Evolutionary conservation across 208 protist species (phyloP).

Genomic region (Leishmania martiniquensis): DNA sequence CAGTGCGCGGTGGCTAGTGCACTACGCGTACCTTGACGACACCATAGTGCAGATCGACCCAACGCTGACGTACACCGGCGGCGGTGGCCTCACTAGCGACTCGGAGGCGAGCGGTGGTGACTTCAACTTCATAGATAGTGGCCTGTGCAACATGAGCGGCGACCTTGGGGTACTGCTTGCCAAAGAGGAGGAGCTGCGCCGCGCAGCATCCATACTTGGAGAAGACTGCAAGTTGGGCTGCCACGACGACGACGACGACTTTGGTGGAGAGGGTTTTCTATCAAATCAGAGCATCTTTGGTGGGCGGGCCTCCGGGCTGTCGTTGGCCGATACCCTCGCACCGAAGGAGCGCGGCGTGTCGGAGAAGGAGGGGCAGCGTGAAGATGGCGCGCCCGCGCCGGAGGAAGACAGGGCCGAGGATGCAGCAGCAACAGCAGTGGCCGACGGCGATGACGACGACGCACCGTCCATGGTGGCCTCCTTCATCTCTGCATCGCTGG

Average conservation of each 20-base stretch:
- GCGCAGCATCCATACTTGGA: constrained; percentile 21
- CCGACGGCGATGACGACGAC: not conserved
- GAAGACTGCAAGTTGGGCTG: constrained; percentile 8
- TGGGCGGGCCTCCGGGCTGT: constrained; percentile 4
- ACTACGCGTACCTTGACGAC: constrained; percentile 82
- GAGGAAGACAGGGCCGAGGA: not conserved
- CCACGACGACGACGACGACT: constrained; percentile 28
- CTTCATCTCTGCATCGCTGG: constrained; percentile 13
- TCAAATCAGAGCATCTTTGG: constrained; percentile 32
- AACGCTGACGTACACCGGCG: constrained; percentile 16
- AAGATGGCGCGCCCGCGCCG: too few relatives aligned
- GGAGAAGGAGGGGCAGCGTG: constrained; percentile 2
- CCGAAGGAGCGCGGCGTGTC: not conserved
- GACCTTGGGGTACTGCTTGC: constrained; percentile 65
- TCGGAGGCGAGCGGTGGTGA: constrained; percentile 25
- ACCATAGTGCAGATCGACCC: constrained; percentile 61
- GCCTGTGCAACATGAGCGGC: constrained; percentile 68
- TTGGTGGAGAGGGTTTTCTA: constrained; percentile 3
- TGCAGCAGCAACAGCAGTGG: not conserved
- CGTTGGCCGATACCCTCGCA: not conserved
- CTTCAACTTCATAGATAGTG: constrained; percentile 33
- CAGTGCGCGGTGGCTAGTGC: constrained; percentile 83
- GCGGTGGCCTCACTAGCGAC: constrained; percentile 21
- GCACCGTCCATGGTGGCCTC: constrained; percentile 12
- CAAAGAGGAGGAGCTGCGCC: constrained; percentile 56